Conservation (phyloP, 331 rosid species). For the Pyrus hybrid region DNA sequence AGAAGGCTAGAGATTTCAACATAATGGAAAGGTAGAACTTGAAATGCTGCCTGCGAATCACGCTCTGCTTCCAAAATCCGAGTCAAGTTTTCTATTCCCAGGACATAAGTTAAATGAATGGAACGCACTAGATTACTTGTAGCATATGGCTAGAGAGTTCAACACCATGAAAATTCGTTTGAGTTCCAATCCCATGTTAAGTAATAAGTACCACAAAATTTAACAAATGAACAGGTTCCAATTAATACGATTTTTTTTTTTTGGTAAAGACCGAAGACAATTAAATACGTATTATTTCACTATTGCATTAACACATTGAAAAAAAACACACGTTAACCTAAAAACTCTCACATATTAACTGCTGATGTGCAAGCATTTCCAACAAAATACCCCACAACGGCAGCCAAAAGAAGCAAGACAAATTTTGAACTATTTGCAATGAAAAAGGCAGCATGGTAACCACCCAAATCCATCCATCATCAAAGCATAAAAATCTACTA, state of each 20-base stretch:
- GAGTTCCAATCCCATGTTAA: not conserved
- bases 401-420: not conserved
- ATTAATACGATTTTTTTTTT: too few species aligned
- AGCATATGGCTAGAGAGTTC: not conserved
- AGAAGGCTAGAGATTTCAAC: conserved; percentile 90
- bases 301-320: not conserved
- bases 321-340: not conserved
- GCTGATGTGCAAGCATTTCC: not conserved
- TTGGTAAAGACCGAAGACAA: too few species aligned
- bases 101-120: not conserved
- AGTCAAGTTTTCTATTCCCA: conserved; percentile 71
- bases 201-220: not conserved
- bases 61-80: conserved; percentile 86
- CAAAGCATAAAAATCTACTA: not conserved
- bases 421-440: too few species aligned
- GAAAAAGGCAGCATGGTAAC: not conserved
- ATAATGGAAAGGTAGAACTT: conserved; percentile 84
- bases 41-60: conserved; percentile 77
- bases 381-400: not conserved
- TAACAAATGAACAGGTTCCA: not conserved
- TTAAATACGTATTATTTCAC: not conserved
- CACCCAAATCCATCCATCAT: not conserved
- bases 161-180: not conserved
- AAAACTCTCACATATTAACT: not conserved
- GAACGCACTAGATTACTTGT: not conserved